Evolutionary conservation across 108 stramenopile species (phyloP).

Genomic region (Schizochytrium sp.): DNA sequence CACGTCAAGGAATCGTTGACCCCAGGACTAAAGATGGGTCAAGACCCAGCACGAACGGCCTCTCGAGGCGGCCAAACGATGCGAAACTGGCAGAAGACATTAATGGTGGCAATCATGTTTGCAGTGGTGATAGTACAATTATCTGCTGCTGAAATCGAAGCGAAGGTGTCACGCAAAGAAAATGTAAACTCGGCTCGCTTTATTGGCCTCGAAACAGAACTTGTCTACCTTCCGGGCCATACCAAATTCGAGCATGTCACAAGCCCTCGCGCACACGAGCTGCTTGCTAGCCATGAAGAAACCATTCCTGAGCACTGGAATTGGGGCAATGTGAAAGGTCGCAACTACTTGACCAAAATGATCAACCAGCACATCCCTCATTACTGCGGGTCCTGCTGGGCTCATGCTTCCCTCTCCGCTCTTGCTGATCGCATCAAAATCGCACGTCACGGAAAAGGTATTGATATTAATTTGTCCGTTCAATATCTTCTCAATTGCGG

Average conservation of each 20-base stretch:
- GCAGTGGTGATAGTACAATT: too few relatives aligned
- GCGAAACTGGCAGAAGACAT: too few relatives aligned
- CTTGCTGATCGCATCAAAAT: conserved; percentile 92
- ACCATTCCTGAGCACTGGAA: conserved; percentile 84
- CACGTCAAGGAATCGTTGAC: too few relatives aligned
- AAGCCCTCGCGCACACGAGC: background rate
- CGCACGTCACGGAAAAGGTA: conserved; percentile 74
- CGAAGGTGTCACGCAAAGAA: background rate
- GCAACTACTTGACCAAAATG: conserved; percentile 79
- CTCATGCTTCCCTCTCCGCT: conserved; percentile 83
- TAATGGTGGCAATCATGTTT: too few relatives aligned
- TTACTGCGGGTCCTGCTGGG: conserved; percentile 86
- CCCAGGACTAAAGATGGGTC: too few relatives aligned
- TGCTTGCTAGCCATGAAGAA: background rate
- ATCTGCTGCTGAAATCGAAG: background rate
- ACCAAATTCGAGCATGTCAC: conserved; percentile 9
- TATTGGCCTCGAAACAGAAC: background rate
- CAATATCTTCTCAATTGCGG: conserved; percentile 90
- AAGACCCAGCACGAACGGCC: too few relatives aligned
- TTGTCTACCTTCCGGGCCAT: conserved; percentile 21
- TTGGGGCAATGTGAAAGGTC: conserved; percentile 82
- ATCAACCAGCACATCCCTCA: conserved; percentile 93
- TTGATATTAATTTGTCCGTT: conserved; percentile 82
- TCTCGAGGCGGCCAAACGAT: too few relatives aligned
- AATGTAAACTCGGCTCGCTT: background rate